Conservation (phyloP, 75 land plant species). For the Sequoia sempervirens region DNA sequence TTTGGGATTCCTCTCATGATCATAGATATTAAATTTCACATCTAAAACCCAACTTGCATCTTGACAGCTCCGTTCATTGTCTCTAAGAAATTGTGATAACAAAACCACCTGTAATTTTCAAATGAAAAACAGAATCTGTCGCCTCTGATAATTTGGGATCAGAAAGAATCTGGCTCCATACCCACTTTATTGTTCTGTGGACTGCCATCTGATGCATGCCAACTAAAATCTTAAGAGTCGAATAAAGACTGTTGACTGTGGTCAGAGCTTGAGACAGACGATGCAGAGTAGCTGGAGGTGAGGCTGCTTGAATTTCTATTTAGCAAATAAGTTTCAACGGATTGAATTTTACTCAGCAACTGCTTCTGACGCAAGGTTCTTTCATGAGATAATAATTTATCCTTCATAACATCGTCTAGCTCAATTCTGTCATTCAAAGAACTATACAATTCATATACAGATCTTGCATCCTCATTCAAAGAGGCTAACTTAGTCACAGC, state of each 20-base stretch:
- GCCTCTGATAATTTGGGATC: neutral
- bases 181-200: neutral
- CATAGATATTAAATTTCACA: too few species aligned
- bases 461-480: constrained; percentile 70
- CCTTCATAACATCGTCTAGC: constrained; percentile 53
- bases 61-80: neutral
- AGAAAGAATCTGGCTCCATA: neutral
- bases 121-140: neutral
- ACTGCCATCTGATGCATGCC: neutral
- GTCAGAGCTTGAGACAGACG: neutral
- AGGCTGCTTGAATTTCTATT: constrained; percentile 15
- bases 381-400: constrained; percentile 40
- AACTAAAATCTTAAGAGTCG: neutral
- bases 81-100: neutral
- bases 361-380: constrained; percentile 43
- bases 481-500: constrained; percentile 36
- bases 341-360: constrained; percentile 41
- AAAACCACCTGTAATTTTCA: neutral
- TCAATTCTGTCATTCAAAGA: constrained; percentile 13
- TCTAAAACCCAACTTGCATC: neutral
- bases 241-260: neutral
- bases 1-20: too few species aligned
- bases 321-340: constrained; percentile 20
- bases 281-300: constrained; percentile 23
- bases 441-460: constrained; percentile 69